phyloP scores from a whole-genome alignment of 169 alveolate species.

The Amoebophrya sp. region DNA sequence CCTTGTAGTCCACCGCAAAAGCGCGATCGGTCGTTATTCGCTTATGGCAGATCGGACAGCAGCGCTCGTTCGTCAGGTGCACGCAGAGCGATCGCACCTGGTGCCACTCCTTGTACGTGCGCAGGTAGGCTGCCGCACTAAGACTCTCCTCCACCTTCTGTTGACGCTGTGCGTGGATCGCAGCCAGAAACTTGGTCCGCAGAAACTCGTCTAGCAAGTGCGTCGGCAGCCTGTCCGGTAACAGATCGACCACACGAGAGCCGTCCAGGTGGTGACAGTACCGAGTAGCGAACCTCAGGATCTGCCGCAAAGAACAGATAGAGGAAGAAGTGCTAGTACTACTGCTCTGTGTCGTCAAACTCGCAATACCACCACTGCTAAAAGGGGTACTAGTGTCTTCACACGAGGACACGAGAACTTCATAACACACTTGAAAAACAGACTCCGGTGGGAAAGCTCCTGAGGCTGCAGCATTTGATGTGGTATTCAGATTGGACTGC shows the following conservation, averaged over 20 bases:
- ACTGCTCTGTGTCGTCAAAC: too few relatives aligned
- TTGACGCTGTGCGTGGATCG: neutral
- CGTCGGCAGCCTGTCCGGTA: neutral
- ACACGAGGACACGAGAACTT: too few relatives aligned
- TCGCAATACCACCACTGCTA: too few relatives aligned
- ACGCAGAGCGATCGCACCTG: neutral
- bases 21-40: neutral
- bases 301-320: neutral
- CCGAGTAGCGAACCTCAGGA: neutral
- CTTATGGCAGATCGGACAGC: neutral
- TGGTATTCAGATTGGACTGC: too few relatives aligned
- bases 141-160: slow-evolving; percentile 12
- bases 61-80: neutral
- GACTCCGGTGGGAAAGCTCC: too few relatives aligned
- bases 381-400: too few relatives aligned
- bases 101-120: neutral
- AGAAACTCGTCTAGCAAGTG: neutral
- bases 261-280: neutral
- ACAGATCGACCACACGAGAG: neutral
- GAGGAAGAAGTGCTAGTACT: too few relatives aligned
- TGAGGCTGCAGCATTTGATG: too few relatives aligned
- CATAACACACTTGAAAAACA: too few relatives aligned
- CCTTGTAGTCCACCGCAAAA: neutral
- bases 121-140: neutral
- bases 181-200: neutral